Base-by-base conservation (phyloP, 805 yeast species). In the Zygosaccharomyces kombuchaensis region DNA sequence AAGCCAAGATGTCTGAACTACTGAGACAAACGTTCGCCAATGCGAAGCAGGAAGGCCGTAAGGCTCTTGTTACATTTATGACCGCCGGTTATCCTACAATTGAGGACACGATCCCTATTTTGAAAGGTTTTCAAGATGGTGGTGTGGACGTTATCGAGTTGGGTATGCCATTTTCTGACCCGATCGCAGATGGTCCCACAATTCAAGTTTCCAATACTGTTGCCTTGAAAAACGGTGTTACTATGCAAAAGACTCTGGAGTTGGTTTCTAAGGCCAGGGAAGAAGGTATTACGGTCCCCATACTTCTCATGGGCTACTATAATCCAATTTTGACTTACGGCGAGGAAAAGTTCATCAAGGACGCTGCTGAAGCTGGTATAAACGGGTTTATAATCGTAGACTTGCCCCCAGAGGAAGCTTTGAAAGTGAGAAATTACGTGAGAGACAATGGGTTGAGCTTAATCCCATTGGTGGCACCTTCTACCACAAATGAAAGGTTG, bases 131-230 rank as follows among this genome's bases (percentile, higher is more conserved):
- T 71, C 98, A 93, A 71, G 86, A 78, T 23, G 97, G 96, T 54
- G 99, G 99, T 46, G 95, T 86, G 31, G 98, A 93, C 62, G 77
- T 93, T 51, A 87, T 93, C 56, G 99, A 93, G 70, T 71, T 93
- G 38, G 99, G 99, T 51, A 71, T 93, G 64, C 99, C 99, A 39
- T 93, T 93, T 66, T 84, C 96, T 17, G 99, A 93, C 65, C 99
- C 99, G 31, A 89, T 93, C 65, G 99, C 98, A 27, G 99, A 93
- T 67, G 99, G 99, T 39, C 96, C 98, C 32, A 87, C 96, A 13
- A 93, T 93, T 59, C 99, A 93, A 71, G 81, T 73, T 27, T 88
- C 98, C 31, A 90, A 90, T 70, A 78, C 78, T 16, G 72, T 70
- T n/a, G 93, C 99, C 14, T 74, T 93, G 52, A 75, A 78, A 21